phyloP scores from a whole-genome alignment of 257 asterid genomes.

The Ballota nigra region DNA sequence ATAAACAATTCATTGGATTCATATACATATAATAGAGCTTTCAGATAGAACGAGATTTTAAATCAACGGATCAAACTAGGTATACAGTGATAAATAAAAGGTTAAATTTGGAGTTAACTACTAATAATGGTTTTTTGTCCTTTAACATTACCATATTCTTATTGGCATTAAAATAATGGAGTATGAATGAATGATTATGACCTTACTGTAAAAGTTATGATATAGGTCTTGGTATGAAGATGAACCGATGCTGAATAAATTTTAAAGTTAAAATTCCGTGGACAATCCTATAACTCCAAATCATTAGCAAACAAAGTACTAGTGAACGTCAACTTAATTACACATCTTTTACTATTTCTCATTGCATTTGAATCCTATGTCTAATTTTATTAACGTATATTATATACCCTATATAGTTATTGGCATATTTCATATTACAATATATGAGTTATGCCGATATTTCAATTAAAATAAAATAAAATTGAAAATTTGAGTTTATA shows the following conservation, averaged over 20 bases:
- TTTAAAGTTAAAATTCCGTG: conserved; percentile 18
- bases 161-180: not conserved
- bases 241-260: not conserved
- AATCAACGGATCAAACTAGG: not conserved
- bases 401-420: too few species aligned
- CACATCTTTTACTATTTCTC: not conserved
- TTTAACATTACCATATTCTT: not conserved
- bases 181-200: not conserved
- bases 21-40: not conserved
- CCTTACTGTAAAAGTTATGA: not conserved
- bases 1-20: too few species aligned
- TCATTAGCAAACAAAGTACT: conserved; percentile 22
- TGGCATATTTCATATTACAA: too few species aligned
- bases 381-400: not conserved
- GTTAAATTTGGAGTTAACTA: conserved; percentile 6
- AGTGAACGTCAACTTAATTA: conserved; percentile 4
- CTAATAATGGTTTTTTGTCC: conserved; percentile 13
- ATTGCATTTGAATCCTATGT: not conserved
- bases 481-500: too few species aligned
- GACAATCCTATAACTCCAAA: conserved; percentile 29
- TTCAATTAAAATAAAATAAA: too few species aligned
- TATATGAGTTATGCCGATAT: too few species aligned
- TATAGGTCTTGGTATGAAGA: not conserved
- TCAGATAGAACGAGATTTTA: not conserved
- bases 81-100: not conserved